Evolutionary conservation across 345 rosid genomes (phyloP), one percentile per base, ranked within the genome.

Genomic region (Pelargonium nanum): DNA sequence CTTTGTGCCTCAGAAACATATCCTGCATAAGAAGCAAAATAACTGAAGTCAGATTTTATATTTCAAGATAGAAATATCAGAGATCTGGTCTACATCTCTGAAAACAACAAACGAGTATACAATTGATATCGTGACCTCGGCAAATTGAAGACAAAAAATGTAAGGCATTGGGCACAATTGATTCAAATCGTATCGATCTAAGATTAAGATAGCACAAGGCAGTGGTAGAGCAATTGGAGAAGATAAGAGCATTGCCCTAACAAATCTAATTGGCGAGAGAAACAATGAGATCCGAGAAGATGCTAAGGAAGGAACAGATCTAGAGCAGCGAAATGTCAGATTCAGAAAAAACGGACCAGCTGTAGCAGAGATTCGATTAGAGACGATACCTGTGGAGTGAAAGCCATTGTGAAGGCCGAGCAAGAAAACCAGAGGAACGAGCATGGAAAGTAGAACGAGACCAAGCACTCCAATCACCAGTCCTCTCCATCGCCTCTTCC

Each of bases 381-480:
- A 40, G 15, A 15, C 48, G 48, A 40, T 0, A 17, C 16, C 48
- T 2, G 83, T 28, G 63, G 96, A 75, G 76, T 88, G 85, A 61
- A 88, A 83, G 65, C 96, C 83, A 21, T 82, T 85, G 81, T 83
- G 80, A 73, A 88, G 77, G 68, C 89, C 93, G 23, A 85, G 90
- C 64, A 88, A 75, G 66, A 88, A 86, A 56, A 82, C 88, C 23
- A 88, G 93, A 64, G 90, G 96, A 72, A 85, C 90, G 60, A 88
- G 83, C 96, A 86, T 88, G 25, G 96, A 88, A 28, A 88, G 85
- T 23, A 88, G 23, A 26, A 88, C 88, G 24, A 88, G 96, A 55
- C 84, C 77, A 59, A 85, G 85, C 1, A 88, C 93, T 24, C 88
- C 88, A 26, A 79, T 62, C 19, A 75, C 88, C 28, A 84, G 75